Base-by-base conservation (phyloP, 805 yeast genomes). In the Spathaspora arborariae region DNA sequence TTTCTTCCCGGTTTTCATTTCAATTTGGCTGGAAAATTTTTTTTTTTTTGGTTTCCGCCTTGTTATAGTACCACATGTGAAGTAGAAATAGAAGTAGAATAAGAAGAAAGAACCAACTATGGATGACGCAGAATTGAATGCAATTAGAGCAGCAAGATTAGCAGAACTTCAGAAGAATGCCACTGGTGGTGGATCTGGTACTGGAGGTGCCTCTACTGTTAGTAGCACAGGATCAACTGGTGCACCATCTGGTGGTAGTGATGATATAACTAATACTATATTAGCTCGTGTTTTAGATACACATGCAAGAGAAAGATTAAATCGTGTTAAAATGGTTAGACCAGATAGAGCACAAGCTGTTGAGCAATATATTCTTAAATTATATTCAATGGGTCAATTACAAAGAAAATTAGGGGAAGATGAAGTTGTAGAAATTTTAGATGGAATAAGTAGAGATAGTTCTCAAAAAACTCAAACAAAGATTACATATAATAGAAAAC, bases 321-420 rank as follows among this genome's bases (percentile, higher is more conserved):
- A 91, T 16, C 75, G 99, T 48, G 95, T 92, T 16, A 72, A 89
- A 22, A 78, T 94, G 61, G 99, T 92, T 39, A 81, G 91, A 59
- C 95, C 95, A 2, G 98, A 94, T 45, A 75, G 97, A 47, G 98
- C 96, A 1, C 77, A 79, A 44, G 87, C 90, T 2, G 97, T 90
- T 11, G 97, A 92, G 57, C 82, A 84, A 51, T 81, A 92, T 56
- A 68, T 92, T 39, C 67, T 85, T 21, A 80, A 82, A 55, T 67
- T 92, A 62, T 86, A 83, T 7, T 80, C 82, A 50, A 76, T 85
- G 53, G 97, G 97, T 1, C 88, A 85, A 49, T 68, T 92, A 30
- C 72, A 79, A 45, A 76, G 82, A 50, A 88, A 88, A 61, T 72
- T 92, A n/a, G 72, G 76, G 7, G 98, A 94, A 62, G 75, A 78